phyloP scores from a whole-genome alignment of 345 rosid species.

The Salix caprea region DNA sequence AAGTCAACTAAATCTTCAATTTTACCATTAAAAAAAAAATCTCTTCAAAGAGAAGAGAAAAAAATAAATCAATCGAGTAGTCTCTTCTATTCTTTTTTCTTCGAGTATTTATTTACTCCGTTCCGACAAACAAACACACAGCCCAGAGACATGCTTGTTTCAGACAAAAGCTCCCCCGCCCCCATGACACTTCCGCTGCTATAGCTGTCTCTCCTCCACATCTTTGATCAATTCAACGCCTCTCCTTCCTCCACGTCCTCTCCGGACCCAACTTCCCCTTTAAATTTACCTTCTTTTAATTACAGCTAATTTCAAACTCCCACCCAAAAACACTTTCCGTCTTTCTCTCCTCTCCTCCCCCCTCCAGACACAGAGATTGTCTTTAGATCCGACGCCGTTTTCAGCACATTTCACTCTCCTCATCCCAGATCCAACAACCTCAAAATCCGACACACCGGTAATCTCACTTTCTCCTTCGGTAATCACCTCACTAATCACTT shows the following conservation, averaged over 20 bases:
- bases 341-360: not conserved
- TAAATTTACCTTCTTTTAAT: not conserved
- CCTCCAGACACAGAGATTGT: not conserved
- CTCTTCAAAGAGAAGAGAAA: no score
- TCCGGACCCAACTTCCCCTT: conserved; percentile 11
- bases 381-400: conserved; percentile 19
- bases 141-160: not conserved
- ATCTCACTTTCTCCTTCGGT: not conserved
- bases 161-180: conserved; percentile 22
- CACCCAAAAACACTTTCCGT: not conserved
- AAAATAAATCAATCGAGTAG: no score
- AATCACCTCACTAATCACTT: not conserved
- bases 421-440: conserved; percentile 26
- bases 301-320: not conserved
- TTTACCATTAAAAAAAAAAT: no score
- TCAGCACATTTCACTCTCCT: not conserved
- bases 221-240: conserved; percentile 10
- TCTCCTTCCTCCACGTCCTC: conserved; percentile 9
- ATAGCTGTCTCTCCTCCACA: conserved; percentile 9
- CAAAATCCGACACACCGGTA: conserved; percentile 4
- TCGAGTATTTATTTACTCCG: no score
- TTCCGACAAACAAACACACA: no score
- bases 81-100: no score
- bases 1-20: no score
- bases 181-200: conserved; percentile 23